Evolutionary conservation across 2,329 filamentous ascomycete species (phyloP).

Genomic region (Ceratocystis lukuohia): DNA sequence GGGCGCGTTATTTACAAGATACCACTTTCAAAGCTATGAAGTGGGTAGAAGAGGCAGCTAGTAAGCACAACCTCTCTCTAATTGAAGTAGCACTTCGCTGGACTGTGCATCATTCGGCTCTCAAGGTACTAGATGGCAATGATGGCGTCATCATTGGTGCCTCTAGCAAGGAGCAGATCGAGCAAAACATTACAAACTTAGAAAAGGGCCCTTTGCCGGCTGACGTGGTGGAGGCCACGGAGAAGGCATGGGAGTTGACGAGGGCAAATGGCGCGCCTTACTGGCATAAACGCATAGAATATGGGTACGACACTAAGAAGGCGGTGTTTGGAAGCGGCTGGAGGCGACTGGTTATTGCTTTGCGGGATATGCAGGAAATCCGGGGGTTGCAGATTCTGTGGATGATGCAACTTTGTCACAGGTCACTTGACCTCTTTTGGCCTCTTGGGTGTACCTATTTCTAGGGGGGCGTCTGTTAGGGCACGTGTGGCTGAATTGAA

Average conservation of each 20-base stretch:
- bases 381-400: neutral
- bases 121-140: slow-evolving; percentile 39
- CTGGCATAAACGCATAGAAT: slow-evolving; percentile 49
- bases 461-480: neutral
- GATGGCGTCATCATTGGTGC: slow-evolving; percentile 50
- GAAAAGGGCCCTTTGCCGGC: slow-evolving; percentile 62
- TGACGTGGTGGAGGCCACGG: slow-evolving; percentile 60
- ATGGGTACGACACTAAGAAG: slow-evolving; percentile 51
- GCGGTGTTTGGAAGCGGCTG: slow-evolving; percentile 39
- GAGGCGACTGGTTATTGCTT: neutral
- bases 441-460: neutral
- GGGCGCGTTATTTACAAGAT: slow-evolving; percentile 52
- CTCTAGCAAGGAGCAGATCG: slow-evolving; percentile 43
- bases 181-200: slow-evolving; percentile 42
- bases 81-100: slow-evolving; percentile 64
- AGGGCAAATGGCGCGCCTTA: slow-evolving; percentile 44
- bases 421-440: neutral
- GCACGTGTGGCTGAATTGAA: neutral
- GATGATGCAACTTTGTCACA: neutral
- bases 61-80: slow-evolving; percentile 54
- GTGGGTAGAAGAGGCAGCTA: slow-evolving; percentile 52
- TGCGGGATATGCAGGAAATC: neutral
- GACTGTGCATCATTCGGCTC: slow-evolving; percentile 55
- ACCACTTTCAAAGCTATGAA: slow-evolving; percentile 48
- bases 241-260: slow-evolving; percentile 62